phyloP scores from a whole-genome alignment of 2,329 filamentous ascomycete genomes.

The Orbilia brochopaga region DNA sequence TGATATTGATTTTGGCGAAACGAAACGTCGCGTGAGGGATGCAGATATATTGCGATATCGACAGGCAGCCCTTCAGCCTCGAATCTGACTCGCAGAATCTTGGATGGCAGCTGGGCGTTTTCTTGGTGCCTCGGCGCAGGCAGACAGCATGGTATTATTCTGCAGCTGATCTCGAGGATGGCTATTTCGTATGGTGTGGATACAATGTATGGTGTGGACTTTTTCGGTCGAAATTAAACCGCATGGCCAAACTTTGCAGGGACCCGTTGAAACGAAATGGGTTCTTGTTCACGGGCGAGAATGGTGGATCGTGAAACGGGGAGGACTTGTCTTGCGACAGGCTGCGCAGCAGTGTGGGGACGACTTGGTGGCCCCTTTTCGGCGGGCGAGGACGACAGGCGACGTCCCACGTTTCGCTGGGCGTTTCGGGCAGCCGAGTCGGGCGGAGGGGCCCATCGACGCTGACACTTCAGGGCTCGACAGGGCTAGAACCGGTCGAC shows the following conservation, averaged over 20 bases:
- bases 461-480: too few species aligned
- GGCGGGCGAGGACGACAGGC: conserved; percentile 19
- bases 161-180: too few species aligned
- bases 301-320: conserved; percentile 36
- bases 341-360: conserved; percentile 30
- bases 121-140: too few species aligned
- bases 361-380: conserved; percentile 5
- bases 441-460: neutral
- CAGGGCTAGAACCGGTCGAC: neutral
- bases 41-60: neutral
- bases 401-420: conserved; percentile 48
- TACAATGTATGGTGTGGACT: too few species aligned
- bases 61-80: neutral
- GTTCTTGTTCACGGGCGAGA: conserved; percentile 4
- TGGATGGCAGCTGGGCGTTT: too few species aligned
- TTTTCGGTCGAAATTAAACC: neutral
- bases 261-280: neutral
- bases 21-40: conserved; percentile 4
- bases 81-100: too few species aligned
- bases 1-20: conserved; percentile 2
- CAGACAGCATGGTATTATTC: too few species aligned
- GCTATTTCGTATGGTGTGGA: too few species aligned
- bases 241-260: neutral
- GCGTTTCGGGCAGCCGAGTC: conserved; percentile 29
- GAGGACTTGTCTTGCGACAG: conserved; percentile 41